Evolutionary conservation across 1,284 basidiomycete genomes (phyloP).

Genomic region (Marasmius tenuissimus): DNA sequence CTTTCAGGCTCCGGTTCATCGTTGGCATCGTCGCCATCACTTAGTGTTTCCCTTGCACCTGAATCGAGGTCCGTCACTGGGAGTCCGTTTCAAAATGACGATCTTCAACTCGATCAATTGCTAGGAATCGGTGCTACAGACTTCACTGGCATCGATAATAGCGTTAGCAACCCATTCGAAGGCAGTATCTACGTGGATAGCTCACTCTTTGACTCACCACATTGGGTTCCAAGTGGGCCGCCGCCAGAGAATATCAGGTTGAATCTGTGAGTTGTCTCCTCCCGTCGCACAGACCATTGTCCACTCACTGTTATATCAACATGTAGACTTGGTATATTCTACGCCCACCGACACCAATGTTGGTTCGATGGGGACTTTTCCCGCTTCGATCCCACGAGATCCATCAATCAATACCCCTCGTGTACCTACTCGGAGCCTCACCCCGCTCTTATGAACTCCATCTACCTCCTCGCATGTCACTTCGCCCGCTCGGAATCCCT

Average conservation of each 20-base stretch:
- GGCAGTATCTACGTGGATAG: constrained; percentile 9
- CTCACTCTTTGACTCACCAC: constrained; percentile 22
- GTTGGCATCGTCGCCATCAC: constrained; percentile 12
- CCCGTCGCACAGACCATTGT: constrained; percentile 4
- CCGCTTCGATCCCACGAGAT: constrained; percentile 30
- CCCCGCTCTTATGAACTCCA: constrained; percentile 57
- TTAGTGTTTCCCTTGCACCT: constrained; percentile 9
- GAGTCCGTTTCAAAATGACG: constrained; percentile 6
- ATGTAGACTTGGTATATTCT: constrained; percentile 52
- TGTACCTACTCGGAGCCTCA: constrained; percentile 36
- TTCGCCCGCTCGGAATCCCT: constrained; percentile 37
- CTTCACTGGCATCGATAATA: too few relatives aligned
- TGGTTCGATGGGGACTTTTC: constrained; percentile 53
- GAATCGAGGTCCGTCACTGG: constrained; percentile 3
- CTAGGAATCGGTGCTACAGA: constrained; percentile 13
- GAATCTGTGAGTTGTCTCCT: constrained; percentile 32
- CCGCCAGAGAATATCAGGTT: constrained; percentile 34
- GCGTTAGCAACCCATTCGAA: constrained; percentile 5
- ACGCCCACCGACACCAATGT: constrained; percentile 57
- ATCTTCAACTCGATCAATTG: constrained; percentile 9
- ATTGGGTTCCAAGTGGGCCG: constrained; percentile 28
- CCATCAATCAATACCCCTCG: not conserved
- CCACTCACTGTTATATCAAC: not conserved
- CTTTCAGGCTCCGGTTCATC: constrained; percentile 14
- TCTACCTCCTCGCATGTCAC: constrained; percentile 58